phyloP scores from a whole-genome alignment of 805 yeast species.

The Yamadazyma kitorensis region DNA sequence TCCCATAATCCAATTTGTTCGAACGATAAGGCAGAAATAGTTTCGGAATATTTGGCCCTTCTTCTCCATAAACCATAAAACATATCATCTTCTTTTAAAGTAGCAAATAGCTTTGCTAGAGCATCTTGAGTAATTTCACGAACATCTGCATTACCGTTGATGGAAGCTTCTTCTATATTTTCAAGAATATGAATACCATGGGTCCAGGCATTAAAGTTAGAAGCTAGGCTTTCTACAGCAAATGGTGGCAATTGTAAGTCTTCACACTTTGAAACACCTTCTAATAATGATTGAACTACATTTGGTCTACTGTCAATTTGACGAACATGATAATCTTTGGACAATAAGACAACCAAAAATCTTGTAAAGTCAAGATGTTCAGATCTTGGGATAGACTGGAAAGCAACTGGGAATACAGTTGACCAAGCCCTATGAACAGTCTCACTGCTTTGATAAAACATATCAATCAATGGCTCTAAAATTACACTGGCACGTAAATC shows the following conservation, averaged over 20 bases:
- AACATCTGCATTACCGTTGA: conserved; percentile 68
- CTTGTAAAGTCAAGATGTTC: conserved; percentile 85
- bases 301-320: conserved; percentile 86
- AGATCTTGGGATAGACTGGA: conserved; percentile 67
- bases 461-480: conserved; percentile 68
- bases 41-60: conserved; percentile 90
- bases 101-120: conserved; percentile 80
- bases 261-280: conserved; percentile 74
- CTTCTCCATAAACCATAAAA: conserved; percentile 98
- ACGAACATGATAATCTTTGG: conserved; percentile 90
- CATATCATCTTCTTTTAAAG: conserved; percentile 91
- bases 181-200: conserved; percentile 84
- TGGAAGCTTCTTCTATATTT: conserved; percentile 53
- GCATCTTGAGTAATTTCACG: conserved; percentile 89
- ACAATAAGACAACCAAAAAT: conserved; percentile 69
- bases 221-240: conserved; percentile 81
- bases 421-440: conserved; percentile 85
- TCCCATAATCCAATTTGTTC: conserved; percentile 97
- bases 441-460: conserved; percentile 78
- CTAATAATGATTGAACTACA: conserved; percentile 78
- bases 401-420: conserved; percentile 77
- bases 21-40: conserved; percentile 86
- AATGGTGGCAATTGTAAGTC: conserved; percentile 89
- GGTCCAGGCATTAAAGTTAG: conserved; percentile 88
- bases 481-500: conserved; percentile 55